phyloP scores from a whole-genome alignment of 257 asterid species.

The Solanum pinnatisectum region DNA sequence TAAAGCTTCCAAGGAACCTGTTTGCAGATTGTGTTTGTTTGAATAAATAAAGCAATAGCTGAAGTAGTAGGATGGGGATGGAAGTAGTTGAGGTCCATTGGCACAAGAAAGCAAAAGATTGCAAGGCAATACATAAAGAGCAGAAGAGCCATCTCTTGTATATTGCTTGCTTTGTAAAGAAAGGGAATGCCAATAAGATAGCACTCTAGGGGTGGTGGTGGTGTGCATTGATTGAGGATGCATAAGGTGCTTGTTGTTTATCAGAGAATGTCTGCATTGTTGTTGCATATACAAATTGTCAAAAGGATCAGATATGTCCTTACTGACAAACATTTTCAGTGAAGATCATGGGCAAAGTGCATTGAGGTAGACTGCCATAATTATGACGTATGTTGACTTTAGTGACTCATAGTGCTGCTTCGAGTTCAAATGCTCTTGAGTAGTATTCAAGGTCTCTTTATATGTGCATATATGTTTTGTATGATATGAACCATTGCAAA shows the following conservation, averaged over 20 bases:
- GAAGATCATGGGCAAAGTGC: background rate
- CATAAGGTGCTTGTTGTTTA: background rate
- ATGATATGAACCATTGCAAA: background rate
- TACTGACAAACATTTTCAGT: background rate
- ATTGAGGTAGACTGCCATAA: background rate
- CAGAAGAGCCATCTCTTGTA: background rate
- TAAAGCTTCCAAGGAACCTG: background rate
- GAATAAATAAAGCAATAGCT: background rate
- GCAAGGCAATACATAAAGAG: background rate
- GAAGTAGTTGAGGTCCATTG: background rate
- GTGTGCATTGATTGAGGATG: background rate
- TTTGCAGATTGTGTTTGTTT: background rate
- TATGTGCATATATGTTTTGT: background rate
- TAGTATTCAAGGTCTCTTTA: background rate
- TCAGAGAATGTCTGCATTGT: background rate
- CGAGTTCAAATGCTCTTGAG: background rate
- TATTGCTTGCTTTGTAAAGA: background rate
- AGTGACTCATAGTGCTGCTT: background rate
- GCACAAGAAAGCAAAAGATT: background rate
- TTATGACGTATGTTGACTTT: background rate
- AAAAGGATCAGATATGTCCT: background rate
- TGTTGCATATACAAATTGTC: background rate
- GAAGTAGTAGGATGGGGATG: background rate
- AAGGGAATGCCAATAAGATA: background rate
- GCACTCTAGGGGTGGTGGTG: background rate